Evolutionary conservation across 805 yeast species (phyloP).

Genomic region (Nakazawaea ernobii): DNA sequence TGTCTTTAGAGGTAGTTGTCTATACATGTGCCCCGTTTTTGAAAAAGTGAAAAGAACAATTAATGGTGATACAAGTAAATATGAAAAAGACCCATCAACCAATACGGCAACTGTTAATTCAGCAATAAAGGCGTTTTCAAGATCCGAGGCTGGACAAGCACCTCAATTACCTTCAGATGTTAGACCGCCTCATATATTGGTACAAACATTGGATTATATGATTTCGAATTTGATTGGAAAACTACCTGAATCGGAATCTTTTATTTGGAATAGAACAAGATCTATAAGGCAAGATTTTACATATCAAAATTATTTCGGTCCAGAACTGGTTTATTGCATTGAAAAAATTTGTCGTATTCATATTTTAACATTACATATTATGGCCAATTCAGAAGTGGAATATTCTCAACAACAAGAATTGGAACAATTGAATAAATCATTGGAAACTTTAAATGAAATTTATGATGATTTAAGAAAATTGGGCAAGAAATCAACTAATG

Average conservation of each 20-base stretch:
- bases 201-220: conserved; percentile 63
- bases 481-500: conserved; percentile 64
- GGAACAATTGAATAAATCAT: conserved; percentile 87
- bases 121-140: conserved; percentile 87
- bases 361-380: conserved; percentile 70
- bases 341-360: conserved; percentile 90
- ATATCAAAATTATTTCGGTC: conserved; percentile 88
- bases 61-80: conserved; percentile 77
- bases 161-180: conserved; percentile 98
- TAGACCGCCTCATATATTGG: conserved; percentile 78
- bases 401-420: conserved; percentile 93
- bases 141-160: conserved; percentile 98
- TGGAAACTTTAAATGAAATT: conserved; percentile 83
- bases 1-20: conserved; percentile 78
- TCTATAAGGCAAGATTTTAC: conserved; percentile 97
- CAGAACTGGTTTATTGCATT: conserved; percentile 89
- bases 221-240: conserved; percentile 55
- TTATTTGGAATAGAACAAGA: conserved; percentile 95
- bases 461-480: conserved; percentile 72
- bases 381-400: conserved; percentile 68
- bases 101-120: conserved; percentile 49
- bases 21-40: conserved; percentile 91
- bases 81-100: conserved; percentile 64
- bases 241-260: conserved; percentile 82
- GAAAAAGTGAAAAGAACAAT: conserved; percentile 84